phyloP scores from a whole-genome alignment of 2,329 filamentous ascomycete species.

The Botryotinia narcissicola region DNA sequence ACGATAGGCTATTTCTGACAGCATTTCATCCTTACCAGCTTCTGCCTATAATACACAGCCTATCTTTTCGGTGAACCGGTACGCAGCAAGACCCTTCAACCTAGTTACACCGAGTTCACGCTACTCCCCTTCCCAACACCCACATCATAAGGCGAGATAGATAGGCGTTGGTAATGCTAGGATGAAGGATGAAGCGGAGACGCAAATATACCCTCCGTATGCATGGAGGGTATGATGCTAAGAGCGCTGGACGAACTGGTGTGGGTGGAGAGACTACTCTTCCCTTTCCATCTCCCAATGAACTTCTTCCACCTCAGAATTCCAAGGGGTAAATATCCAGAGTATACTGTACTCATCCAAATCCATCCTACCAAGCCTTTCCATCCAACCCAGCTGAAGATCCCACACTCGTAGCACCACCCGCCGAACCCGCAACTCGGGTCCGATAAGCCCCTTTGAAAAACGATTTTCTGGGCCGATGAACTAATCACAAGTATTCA shows the following conservation, averaged over 20 bases:
- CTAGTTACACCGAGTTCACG: slow-evolving; percentile 5
- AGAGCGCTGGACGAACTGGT: not conserved
- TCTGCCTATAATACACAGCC: not conserved
- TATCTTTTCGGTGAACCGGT: not conserved
- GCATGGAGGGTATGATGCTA: not conserved
- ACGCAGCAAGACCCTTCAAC: not conserved
- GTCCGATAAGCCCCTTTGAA: not conserved
- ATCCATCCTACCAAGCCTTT: not conserved
- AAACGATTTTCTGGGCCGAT: not conserved
- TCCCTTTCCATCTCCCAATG: not conserved
- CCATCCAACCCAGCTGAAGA: not conserved
- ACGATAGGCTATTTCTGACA: not conserved
- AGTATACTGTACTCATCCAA: not conserved
- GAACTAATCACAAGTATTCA: not conserved
- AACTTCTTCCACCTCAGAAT: not conserved
- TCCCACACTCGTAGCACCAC: not conserved
- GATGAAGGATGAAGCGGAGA: not conserved
- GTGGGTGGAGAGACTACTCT: not conserved
- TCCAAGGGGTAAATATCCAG: not conserved
- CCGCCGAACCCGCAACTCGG: not conserved
- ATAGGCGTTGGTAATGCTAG: not conserved
- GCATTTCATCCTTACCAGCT: not conserved
- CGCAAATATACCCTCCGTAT: not conserved
- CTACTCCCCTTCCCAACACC: not conserved
- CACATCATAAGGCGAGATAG: not conserved